Conservation (phyloP, 192 early-diverging fungal genomes). For the Spizellomyces sp. region DNA sequence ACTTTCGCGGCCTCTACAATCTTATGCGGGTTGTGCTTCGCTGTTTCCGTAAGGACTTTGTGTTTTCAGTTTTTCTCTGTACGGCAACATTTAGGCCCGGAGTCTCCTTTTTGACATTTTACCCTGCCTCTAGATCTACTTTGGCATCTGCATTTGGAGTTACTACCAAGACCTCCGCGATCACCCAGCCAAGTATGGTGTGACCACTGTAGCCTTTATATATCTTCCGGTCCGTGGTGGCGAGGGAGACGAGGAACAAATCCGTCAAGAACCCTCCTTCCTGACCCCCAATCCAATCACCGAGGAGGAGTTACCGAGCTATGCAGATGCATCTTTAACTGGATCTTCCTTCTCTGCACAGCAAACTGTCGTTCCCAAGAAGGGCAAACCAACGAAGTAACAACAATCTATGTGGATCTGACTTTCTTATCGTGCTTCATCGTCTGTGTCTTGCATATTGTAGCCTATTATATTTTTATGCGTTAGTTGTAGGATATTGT, state of each 20-base stretch:
- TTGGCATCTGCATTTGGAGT: constrained; percentile 1
- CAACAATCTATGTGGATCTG: too few species aligned
- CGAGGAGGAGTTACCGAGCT: constrained; percentile 2
- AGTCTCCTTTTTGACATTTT: not conserved
- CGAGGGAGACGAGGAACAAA: not conserved
- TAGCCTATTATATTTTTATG: too few species aligned
- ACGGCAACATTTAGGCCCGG: too few species aligned
- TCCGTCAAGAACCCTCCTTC: not conserved
- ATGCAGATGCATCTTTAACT: not conserved
- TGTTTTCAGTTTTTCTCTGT: too few species aligned
- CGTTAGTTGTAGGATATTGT: too few species aligned
- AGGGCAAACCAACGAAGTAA: too few species aligned
- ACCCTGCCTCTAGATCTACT: constrained; percentile 2
- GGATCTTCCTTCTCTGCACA: not conserved
- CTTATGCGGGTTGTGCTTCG: too few species aligned
- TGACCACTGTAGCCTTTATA: not conserved
- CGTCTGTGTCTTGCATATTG: too few species aligned
- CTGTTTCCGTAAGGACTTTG: too few species aligned
- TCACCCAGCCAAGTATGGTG: constrained; percentile 13
- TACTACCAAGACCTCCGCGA: constrained; percentile 25
- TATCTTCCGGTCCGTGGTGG: not conserved
- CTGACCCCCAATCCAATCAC: not conserved
- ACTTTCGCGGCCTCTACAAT: not conserved
- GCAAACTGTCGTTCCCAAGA: not conserved
- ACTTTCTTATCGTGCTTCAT: too few species aligned